Conservation (phyloP, 495 filamentous ascomycete species). For the Mytilinidion resinicola region DNA sequence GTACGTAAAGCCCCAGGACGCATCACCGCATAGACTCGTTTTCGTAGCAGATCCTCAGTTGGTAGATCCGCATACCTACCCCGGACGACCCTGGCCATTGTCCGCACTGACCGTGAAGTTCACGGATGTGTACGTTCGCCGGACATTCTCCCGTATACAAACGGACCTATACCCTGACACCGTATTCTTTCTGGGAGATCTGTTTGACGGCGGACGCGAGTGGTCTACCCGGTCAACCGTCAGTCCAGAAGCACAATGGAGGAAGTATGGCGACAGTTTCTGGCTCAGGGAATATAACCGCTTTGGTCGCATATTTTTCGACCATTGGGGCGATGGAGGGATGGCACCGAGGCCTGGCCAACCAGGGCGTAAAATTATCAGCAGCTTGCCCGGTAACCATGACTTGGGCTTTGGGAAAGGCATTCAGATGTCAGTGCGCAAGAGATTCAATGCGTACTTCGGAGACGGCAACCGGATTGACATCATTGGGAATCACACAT, state of each 20-base stretch:
- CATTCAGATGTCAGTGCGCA: slow-evolving; percentile 68
- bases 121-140: slow-evolving; percentile 82
- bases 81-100: slow-evolving; percentile 85
- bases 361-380: slow-evolving; percentile 59
- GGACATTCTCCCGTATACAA: slow-evolving; percentile 69
- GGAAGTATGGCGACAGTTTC: slow-evolving; percentile 65
- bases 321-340: slow-evolving; percentile 40
- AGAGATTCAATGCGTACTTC: slow-evolving; percentile 82
- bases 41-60: slow-evolving; percentile 97
- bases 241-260: slow-evolving; percentile 66
- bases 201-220: slow-evolving; percentile 95
- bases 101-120: slow-evolving; percentile 70
- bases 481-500: slow-evolving; percentile 89
- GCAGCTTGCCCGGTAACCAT: slow-evolving; percentile 88
- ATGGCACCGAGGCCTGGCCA: slow-evolving; percentile 15
- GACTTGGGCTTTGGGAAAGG: slow-evolving; percentile 90
- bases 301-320: slow-evolving; percentile 71
- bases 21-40: slow-evolving; percentile 75
- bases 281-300: slow-evolving; percentile 79
- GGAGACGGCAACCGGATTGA: slow-evolving; percentile 83
- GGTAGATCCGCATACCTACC: slow-evolving; percentile 94
- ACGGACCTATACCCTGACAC: slow-evolving; percentile 67
- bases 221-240: slow-evolving; percentile 67
- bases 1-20: slow-evolving; percentile 58
- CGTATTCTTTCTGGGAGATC: slow-evolving; percentile 83